A percentile compares a stretch with the other conserved stretches of the same genome.
phyloP scores from a whole-genome alignment of 805 yeast species.

The Clavispora vitiphila region DNA sequence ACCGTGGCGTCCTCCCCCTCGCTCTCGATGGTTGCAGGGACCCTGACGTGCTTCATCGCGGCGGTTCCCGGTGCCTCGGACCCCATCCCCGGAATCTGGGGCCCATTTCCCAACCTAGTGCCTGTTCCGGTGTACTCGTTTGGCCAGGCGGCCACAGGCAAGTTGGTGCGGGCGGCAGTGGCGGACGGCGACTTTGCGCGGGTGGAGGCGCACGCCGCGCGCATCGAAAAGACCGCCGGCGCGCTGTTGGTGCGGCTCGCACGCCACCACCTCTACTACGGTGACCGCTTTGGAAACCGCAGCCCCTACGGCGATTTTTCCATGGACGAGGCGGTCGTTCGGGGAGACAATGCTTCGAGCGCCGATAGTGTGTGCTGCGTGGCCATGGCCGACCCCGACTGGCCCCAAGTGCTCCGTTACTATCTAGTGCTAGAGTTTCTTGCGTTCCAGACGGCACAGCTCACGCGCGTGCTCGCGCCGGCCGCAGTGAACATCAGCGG shows the following conservation, averaged over 20 bases:
- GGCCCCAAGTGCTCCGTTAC: constrained; percentile 38
- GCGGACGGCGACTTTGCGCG: constrained; percentile 9
- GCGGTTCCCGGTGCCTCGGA: constrained; percentile 1
- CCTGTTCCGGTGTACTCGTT: constrained; percentile 40
- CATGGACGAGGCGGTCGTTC: constrained; percentile 47
- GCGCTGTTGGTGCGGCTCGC: constrained; percentile 22
- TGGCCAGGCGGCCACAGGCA: constrained; percentile 59
- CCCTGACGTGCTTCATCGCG: constrained; percentile 51
- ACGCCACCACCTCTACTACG: constrained; percentile 42
- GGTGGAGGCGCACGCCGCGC: constrained; percentile 19
- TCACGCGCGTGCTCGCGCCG: constrained; percentile 20
- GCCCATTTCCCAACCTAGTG: constrained; percentile 45
- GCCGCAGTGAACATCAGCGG: constrained; percentile 43
- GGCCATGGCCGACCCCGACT: constrained; percentile 22
- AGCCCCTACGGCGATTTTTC: constrained; percentile 48
- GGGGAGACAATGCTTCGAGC: constrained; percentile 34
- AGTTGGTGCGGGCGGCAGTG: constrained; percentile 37
- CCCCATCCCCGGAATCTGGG: constrained; percentile 50
- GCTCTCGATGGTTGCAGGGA: constrained; percentile 55
- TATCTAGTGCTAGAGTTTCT: constrained; percentile 46
- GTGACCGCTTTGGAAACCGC: constrained; percentile 56
- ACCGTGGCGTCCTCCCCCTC: not conserved
- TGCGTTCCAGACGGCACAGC: constrained; percentile 44
- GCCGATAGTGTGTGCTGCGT: constrained; percentile 35
- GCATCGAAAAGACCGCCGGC: constrained; percentile 18